Percentiles rank a stretch among this genome's conserved stretches.
Conservation (phyloP, 148 eudicot species). For the Vaccinium corymbosum region DNA sequence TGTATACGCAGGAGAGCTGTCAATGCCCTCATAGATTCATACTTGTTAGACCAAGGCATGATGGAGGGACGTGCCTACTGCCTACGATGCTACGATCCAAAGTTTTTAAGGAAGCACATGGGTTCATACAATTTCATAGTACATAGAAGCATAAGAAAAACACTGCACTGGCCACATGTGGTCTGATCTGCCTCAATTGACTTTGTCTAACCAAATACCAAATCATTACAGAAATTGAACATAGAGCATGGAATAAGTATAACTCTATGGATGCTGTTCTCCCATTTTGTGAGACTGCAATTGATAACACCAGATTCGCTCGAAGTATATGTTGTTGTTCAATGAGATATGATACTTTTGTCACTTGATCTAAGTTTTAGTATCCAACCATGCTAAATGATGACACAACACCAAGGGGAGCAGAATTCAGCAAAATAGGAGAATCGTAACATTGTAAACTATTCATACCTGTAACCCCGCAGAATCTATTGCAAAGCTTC, state of each 20-base stretch:
- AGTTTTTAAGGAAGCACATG: neutral
- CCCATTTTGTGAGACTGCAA: neutral
- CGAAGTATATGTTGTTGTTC: neutral
- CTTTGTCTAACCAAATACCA: neutral
- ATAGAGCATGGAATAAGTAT: neutral
- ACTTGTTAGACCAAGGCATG: no score
- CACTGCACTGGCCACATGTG: neutral
- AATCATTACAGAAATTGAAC: neutral
- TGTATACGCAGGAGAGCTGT: no score
- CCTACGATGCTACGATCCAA: neutral
- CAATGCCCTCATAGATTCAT: no score
- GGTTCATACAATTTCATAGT: neutral
- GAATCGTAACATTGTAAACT: neutral
- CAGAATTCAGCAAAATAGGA: neutral
- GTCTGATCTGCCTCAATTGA: neutral
- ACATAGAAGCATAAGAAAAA: neutral
- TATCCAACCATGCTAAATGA: no score
- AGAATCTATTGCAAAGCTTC: slow-evolving; percentile 89
- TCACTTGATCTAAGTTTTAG: neutral
- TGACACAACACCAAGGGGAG: neutral
- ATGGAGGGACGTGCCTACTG: neutral
- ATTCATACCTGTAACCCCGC: slow-evolving; percentile 74
- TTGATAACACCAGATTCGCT: neutral
- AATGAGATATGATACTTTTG: neutral
- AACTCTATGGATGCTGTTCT: neutral